A percentile compares a stretch with the other conserved stretches of the same genome.
Evolutionary conservation across 2,329 filamentous ascomycete species (phyloP).

Genomic region (Lasiodiplodia sp.): DNA sequence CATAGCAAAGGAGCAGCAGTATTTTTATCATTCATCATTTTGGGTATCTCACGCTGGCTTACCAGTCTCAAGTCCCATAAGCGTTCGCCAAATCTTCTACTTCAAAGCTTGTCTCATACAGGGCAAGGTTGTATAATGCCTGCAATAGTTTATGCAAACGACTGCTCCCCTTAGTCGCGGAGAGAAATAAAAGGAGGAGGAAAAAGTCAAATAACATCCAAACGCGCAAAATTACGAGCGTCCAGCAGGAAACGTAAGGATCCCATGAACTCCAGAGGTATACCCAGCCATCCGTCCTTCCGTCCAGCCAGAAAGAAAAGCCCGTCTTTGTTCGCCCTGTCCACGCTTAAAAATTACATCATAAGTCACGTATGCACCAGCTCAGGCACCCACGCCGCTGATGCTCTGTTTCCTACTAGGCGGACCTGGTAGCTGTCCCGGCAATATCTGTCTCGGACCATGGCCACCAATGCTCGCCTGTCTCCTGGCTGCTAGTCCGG

Average conservation of each 20-base stretch:
- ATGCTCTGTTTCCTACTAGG: constrained; percentile 24
- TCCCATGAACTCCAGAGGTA: background rate
- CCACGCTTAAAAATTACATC: background rate
- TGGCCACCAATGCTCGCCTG: constrained; percentile 42
- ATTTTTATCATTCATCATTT: constrained; percentile 9
- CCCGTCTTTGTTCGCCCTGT: background rate
- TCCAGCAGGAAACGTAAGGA: background rate
- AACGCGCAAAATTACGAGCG: background rate
- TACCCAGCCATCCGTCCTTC: background rate
- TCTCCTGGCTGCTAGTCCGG: constrained; percentile 39
- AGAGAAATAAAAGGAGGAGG: background rate
- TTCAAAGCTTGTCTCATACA: background rate
- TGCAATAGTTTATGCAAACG: background rate
- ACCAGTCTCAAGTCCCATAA: background rate
- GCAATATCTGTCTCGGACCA: constrained; percentile 46
- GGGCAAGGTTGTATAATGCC: background rate
- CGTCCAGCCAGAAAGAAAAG: background rate
- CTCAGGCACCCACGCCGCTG: constrained; percentile 7
- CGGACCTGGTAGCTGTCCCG: constrained; percentile 46
- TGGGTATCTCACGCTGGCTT: constrained; percentile 17
- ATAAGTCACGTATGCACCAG: background rate
- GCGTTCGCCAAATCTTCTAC: background rate
- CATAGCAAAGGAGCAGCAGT: background rate
- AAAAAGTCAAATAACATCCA: background rate
- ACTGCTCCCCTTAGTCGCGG: background rate